Evolutionary conservation across 192 early-diverging fungal species (phyloP).

Genomic region (Coemansia sp.): DNA sequence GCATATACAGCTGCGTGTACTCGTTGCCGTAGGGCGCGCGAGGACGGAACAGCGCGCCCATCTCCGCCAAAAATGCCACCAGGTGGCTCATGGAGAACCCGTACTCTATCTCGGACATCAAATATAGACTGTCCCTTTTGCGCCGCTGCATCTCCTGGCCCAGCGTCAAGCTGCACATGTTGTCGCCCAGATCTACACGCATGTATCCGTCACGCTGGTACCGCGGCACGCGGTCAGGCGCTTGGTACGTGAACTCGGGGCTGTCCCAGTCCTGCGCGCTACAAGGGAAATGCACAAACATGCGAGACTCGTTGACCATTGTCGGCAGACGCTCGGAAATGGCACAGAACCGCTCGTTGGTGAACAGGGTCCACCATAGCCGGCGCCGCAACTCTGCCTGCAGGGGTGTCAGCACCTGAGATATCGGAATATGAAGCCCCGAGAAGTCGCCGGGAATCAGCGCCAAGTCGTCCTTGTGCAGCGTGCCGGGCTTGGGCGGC

Average conservation of each 20-base stretch:
- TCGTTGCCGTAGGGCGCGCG: slow-evolving; percentile 51
- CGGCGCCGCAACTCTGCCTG: slow-evolving; percentile 47
- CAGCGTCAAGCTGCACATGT: slow-evolving; percentile 17
- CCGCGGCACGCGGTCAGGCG: slow-evolving; percentile 32
- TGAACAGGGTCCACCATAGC: slow-evolving; percentile 52
- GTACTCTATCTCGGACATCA: slow-evolving; percentile 53
- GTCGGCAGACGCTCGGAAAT: slow-evolving; percentile 50
- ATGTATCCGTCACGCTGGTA: slow-evolving; percentile 37
- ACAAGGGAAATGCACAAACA: slow-evolving; percentile 51
- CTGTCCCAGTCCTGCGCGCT: slow-evolving; percentile 42
- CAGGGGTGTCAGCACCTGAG: slow-evolving; percentile 38
- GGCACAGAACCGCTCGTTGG: slow-evolving; percentile 50
- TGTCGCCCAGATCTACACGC: slow-evolving; percentile 19
- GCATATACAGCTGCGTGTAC: slow-evolving; percentile 35
- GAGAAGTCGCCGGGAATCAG: slow-evolving; percentile 43
- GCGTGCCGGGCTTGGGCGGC: slow-evolving; percentile 20
- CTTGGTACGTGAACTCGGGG: slow-evolving; percentile 41
- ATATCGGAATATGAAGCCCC: slow-evolving; percentile 31
- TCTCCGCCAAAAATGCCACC: slow-evolving; percentile 48
- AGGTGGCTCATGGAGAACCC: slow-evolving; percentile 54
- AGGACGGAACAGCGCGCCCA: slow-evolving; percentile 48
- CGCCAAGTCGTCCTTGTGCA: slow-evolving; percentile 21
- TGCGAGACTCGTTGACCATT: slow-evolving; percentile 47
- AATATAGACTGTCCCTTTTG: slow-evolving; percentile 41
- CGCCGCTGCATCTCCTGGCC: slow-evolving; percentile 32